Base-by-base conservation (phyloP, 176 grass and related monocot genomes). In the Poa pratensis region DNA sequence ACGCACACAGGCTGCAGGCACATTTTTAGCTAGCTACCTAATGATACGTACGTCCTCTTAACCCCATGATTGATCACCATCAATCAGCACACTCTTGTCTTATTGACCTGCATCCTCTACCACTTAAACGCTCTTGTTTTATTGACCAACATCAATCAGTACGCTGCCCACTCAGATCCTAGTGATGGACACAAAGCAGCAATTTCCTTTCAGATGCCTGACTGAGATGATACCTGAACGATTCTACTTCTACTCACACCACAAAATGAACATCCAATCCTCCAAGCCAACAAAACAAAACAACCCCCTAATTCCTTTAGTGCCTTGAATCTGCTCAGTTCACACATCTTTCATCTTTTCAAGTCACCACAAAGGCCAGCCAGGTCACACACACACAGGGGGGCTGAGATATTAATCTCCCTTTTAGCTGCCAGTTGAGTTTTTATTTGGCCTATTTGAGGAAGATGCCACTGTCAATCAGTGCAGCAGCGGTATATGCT, bases 351-450 rank as follows among this genome's bases (percentile, higher is more conserved):
- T 23, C 13, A 35, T 35, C 15, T 66, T 35, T 68, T 37, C 61
- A 4, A 52, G 30, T 70, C 55, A 55, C 53, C 59, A 50, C 82
- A 89, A 80, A 80, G 66, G 58, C 58, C 86, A 28, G 9, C 59
- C 59, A 27, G 60, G 24, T 63, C 23, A 62, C 24, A 63, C n/a
- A 45, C 16, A 19, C 67, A 70, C 68, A 69, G 74, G 19, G 35
- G 50, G 4, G 30, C n/a, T 35, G 15, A 80, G 84, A 83, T 90
- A 86, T 90, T 86, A 30, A n/a, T 76, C 51, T 22, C 34, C 61
- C 75, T 80, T 80, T 72, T 71, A 45, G 58, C 59, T 54, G 53
- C 83, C 39, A 53, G 14, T 71, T 43, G 68, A 45, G 84, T 66
- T 20, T 28, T 40, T 61, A 60, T 81, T 61, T 82, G 52, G 30